Conservation (phyloP, 305 asterid genomes). For the Fraxinus floribunda region DNA sequence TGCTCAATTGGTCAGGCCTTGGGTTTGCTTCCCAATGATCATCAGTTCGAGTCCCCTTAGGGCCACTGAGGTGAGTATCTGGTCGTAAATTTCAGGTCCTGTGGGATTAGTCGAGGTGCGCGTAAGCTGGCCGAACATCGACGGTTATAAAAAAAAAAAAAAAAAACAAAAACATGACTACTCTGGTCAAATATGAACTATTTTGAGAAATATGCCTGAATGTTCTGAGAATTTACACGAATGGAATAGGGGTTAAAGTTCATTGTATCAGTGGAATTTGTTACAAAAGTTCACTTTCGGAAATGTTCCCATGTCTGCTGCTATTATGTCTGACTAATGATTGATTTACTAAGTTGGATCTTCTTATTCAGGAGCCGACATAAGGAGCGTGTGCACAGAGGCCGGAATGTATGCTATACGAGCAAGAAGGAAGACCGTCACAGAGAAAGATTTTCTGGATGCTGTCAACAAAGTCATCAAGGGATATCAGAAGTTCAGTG, state of each 20-base stretch:
- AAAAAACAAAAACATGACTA: background rate
- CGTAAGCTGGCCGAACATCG: too few relatives aligned
- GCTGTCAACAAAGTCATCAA: slow-evolving; percentile 96
- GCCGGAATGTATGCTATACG: slow-evolving; percentile 96
- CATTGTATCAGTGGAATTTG: background rate
- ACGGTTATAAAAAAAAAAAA: too few relatives aligned
- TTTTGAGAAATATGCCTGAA: background rate
- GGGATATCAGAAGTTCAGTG: slow-evolving; percentile 97
- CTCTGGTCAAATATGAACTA: background rate
- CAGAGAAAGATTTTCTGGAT: slow-evolving; percentile 91
- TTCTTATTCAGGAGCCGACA: slow-evolving; percentile 68
- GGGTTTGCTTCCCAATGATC: too few relatives aligned
- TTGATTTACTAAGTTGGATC: background rate
- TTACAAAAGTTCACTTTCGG: background rate
- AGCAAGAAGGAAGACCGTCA: slow-evolving; percentile 89
- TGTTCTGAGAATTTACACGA: background rate
- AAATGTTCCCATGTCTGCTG: background rate
- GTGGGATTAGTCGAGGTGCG: too few relatives aligned
- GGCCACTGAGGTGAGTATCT: too few relatives aligned
- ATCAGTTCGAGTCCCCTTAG: too few relatives aligned
- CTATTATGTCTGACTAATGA: background rate
- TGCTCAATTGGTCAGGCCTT: too few relatives aligned
- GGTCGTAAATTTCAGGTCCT: too few relatives aligned
- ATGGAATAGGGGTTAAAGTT: background rate
- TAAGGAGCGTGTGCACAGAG: slow-evolving; percentile 92